Evolutionary conservation across 768 basidiomycete genomes (phyloP), one percentile per base, ranked within the genome.

Genomic region (Saitozyma podzolica): DNA sequence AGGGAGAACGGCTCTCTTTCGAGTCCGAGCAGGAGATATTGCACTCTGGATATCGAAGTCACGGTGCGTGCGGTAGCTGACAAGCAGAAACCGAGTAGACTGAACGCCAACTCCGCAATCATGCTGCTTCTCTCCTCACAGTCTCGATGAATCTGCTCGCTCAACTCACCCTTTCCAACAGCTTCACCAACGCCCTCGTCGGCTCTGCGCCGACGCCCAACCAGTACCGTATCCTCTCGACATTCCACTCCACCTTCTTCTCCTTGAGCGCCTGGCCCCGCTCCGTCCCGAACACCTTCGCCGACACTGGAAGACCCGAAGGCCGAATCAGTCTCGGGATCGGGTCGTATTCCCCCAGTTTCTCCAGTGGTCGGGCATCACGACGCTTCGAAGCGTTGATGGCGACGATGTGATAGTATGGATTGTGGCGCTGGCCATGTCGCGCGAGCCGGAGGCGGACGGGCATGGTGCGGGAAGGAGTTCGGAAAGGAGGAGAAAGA

Each of bases 211-310:
- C 94, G 16, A 88, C 86, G 41, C 84, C 84, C 45, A 97, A 79
- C 95, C 95, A 98, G 74, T 90, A 92, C 62, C 84, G 84, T 77
- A 98, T 91, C 76, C 95, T 86, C 70, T 90, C 88, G 29, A 88
- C 87, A 78, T 92, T 92, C 93, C 94, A 97, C 69, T 88, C 85
- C 59, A 97, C 83, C 41, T 85, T 86, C 80, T 93, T 95, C 64
- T 79, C 74, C 49, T 69, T 76, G 53, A 61, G 61, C 83, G 84
- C 16, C 13, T 29, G 40, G 76, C 82, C 54, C 13, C n/a, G 11
- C 13, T 47, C n/a, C 45, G 45, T 17, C 13, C 13, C 45, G 78
- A 79, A 69, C 20, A 78, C 66, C 59, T 64, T 51, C 86, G 80
- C 65, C 84, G 67, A 59, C 5, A 61, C 54, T 8, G 64, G 66